Evolutionary conservation across 805 yeast genomes (phyloP).

Genomic region (Pichia kluyveri): DNA sequence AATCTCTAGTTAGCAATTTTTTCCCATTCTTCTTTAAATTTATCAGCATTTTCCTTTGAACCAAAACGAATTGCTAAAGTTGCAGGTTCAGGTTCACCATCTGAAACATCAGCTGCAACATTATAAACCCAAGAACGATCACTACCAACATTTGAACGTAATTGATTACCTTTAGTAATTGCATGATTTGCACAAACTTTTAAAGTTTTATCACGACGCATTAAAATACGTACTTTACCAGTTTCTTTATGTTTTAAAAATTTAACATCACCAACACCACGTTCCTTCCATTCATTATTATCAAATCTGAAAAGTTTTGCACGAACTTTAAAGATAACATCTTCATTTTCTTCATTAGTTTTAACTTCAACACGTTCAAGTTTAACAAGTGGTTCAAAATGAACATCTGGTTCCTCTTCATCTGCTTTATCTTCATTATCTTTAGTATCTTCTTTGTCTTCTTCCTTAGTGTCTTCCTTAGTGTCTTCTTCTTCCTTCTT

Average conservation of each 20-base stretch:
- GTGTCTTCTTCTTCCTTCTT: constrained; percentile 25
- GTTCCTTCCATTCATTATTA: constrained; percentile 94
- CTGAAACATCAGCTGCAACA: constrained; percentile 90
- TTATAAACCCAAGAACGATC: constrained; percentile 98
- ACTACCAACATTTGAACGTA: constrained; percentile 90
- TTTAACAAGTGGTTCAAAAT: constrained; percentile 93
- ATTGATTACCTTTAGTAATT: constrained; percentile 69
- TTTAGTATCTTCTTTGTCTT: constrained; percentile 24
- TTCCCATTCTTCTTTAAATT: constrained; percentile 88
- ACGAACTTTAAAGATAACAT: constrained; percentile 73
- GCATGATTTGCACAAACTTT: constrained; percentile 97
- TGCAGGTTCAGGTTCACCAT: constrained; percentile 92
- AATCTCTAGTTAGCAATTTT: constrained; percentile 29
- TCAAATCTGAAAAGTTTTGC: constrained; percentile 95
- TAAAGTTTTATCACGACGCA: constrained; percentile 98
- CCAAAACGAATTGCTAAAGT: constrained; percentile 96
- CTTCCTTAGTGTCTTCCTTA: background rate
- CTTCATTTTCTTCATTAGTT: constrained; percentile 90
- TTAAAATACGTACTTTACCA: constrained; percentile 78
- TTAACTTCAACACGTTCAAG: constrained; percentile 94
- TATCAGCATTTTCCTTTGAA: constrained; percentile 85
- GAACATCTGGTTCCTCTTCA: constrained; percentile 74
- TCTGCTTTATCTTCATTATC: constrained; percentile 45
- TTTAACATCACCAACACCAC: constrained; percentile 98
- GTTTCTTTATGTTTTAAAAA: constrained; percentile 82